These are phyloP conservation scores for Alternaria metachromatica DNA, from an alignment of 2,329 filamentous ascomycete genomes.

Conservation along the genomic window DNA sequence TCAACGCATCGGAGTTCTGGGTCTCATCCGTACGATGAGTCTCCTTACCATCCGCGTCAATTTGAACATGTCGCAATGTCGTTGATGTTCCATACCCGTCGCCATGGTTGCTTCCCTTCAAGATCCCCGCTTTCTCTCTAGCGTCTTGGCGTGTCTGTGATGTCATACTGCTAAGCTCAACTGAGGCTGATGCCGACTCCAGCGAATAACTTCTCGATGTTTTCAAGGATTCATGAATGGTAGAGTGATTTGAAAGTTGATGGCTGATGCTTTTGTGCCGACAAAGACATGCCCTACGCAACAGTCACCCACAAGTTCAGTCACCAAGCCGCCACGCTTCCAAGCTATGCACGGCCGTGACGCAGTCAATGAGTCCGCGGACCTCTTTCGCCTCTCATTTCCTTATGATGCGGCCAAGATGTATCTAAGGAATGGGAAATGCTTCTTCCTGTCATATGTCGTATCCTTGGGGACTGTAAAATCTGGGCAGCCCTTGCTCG, in stretches of 20 bases:
- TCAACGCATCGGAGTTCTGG: background rate
- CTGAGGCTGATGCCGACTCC: background rate
- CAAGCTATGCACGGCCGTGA: constrained; percentile 1
- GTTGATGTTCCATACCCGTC: background rate
- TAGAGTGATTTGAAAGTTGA: background rate
- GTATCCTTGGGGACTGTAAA: background rate
- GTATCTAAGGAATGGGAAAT: background rate
- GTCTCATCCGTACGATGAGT: background rate
- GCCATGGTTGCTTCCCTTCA: background rate
- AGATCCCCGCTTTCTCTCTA: constrained; percentile 1
- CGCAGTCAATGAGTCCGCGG: constrained; percentile 4
- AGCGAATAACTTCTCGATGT: background rate
- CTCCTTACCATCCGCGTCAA: background rate
- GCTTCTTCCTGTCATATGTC: background rate
- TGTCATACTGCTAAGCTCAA: constrained; percentile 3
- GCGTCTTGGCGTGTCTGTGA: constrained; percentile 7
- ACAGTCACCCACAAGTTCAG: background rate
- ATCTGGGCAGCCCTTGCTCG: background rate
- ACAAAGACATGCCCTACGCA: background rate
- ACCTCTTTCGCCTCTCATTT: background rate
- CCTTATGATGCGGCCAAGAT: background rate
- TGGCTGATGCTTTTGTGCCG: background rate
- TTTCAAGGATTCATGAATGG: background rate
- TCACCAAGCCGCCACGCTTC: background rate
- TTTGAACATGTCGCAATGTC: background rate